A percentile compares a stretch with the other conserved stretches of the same genome.
Conservation (phyloP, 352 stramenopile species). For the Thalassiosira sp. region DNA sequence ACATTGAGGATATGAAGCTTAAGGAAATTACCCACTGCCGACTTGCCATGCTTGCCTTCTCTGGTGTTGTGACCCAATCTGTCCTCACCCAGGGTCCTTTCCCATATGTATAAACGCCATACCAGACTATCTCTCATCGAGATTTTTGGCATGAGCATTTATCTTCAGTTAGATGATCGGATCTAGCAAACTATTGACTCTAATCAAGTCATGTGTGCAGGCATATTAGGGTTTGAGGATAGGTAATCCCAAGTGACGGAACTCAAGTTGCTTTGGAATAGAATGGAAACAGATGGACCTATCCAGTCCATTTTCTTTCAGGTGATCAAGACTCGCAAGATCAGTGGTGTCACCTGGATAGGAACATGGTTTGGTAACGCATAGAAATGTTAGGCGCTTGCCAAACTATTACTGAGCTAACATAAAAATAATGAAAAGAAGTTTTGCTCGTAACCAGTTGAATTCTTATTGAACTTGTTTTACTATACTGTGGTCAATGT, state of each 20-base stretch:
- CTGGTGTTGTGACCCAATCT: constrained; percentile 85
- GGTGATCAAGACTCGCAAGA: neutral
- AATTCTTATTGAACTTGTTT: no score
- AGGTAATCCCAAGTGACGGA: neutral
- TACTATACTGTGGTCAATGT: no score
- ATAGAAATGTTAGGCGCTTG: neutral
- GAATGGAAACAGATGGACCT: constrained; percentile 11
- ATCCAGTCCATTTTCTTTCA: neutral
- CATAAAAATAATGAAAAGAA: constrained; percentile 17
- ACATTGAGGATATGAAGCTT: constrained; percentile 79
- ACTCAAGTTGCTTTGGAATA: constrained; percentile 12
- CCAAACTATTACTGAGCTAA: constrained; percentile 16
- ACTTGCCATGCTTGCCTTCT: constrained; percentile 86
- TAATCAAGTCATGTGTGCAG: constrained; percentile 11
- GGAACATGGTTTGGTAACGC: neutral
- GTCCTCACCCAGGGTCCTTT: constrained; percentile 83
- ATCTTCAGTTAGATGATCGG: constrained; percentile 9
- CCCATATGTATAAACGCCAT: constrained; percentile 74
- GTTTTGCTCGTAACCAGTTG: constrained; percentile 11
- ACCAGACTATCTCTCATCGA: neutral
- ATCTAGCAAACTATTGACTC: neutral
- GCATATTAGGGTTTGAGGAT: constrained; percentile 9
- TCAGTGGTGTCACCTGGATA: constrained; percentile 1
- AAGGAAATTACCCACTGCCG: constrained; percentile 86
- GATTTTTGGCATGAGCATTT: neutral